phyloP scores from a whole-genome alignment of 805 yeast species.

The Metschnikowia henanensis region DNA sequence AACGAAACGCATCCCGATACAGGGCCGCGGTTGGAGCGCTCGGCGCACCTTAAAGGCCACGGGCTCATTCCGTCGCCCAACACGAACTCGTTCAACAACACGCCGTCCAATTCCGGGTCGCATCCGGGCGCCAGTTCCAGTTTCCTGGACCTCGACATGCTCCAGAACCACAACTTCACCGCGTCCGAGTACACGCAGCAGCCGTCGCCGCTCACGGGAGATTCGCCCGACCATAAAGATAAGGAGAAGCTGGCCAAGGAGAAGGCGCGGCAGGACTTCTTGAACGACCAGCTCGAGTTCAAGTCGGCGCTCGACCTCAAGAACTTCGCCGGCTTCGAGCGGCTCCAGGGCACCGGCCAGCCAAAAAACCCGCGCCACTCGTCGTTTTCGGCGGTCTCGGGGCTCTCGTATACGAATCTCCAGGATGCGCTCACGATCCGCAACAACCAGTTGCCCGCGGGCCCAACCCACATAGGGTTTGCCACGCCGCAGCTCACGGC shows the following conservation, averaged over 20 bases:
- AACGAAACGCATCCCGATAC: too few species aligned
- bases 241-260: slow-evolving; percentile 9
- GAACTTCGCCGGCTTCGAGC: slow-evolving; percentile 1
- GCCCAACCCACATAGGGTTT: slow-evolving; percentile 73
- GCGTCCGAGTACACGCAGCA: slow-evolving; percentile 20
- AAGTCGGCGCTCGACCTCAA: slow-evolving; percentile 12
- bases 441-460: slow-evolving; percentile 40
- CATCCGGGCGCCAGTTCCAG: slow-evolving; percentile 2
- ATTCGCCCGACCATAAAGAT: slow-evolving; percentile 19
- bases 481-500: slow-evolving; percentile 77
- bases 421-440: slow-evolving; percentile 43
- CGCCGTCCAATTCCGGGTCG: slow-evolving; percentile 21
- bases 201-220: slow-evolving; percentile 25
- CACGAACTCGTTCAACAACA: slow-evolving; percentile 25
- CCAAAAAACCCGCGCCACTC: slow-evolving; percentile 41
- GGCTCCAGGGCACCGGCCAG: not conserved
- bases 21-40: too few species aligned
- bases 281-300: slow-evolving; percentile 11
- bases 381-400: slow-evolving; percentile 66
- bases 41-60: not conserved
- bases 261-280: slow-evolving; percentile 5
- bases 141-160: slow-evolving; percentile 13
- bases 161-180: slow-evolving; percentile 9
- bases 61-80: slow-evolving; percentile 27
- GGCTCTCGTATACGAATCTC: slow-evolving; percentile 56